These are phyloP conservation scores for Blastocladiella emersonii DNA, from an alignment of 371 early-diverging fungal genomes.

Conservation along the genomic window DNA sequence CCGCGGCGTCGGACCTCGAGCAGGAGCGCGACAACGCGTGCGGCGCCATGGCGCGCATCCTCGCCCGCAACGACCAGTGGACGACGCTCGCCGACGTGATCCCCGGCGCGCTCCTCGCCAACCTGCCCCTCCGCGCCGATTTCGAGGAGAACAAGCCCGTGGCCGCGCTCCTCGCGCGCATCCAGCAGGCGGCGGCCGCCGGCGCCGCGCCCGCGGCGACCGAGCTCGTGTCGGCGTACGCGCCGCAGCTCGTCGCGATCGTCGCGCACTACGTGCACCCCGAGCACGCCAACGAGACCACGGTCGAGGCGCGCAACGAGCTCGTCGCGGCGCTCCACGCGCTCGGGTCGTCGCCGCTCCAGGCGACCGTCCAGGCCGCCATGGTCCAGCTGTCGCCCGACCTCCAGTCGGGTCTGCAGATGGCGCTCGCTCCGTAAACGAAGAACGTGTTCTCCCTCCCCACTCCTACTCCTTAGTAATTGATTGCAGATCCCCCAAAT, in stretches of 20 bases:
- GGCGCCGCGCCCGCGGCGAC: background rate
- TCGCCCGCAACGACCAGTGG: constrained; percentile 59
- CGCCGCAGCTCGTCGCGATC: background rate
- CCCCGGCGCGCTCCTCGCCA: constrained; percentile 36
- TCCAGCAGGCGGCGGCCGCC: background rate
- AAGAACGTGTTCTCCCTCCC: no score
- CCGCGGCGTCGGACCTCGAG: constrained; percentile 40
- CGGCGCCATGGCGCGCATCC: constrained; percentile 71
- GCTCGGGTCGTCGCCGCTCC: background rate
- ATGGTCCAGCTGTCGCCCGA: no score
- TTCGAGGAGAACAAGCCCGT: constrained; percentile 69
- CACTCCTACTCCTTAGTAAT: no score
- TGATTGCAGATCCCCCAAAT: no score
- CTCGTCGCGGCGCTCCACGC: background rate
- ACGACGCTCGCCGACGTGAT: constrained; percentile 7
- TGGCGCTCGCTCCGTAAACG: no score
- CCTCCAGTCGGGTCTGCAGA: no score
- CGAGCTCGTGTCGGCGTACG: background rate
- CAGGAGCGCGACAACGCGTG: constrained; percentile 78
- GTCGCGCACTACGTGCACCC: background rate
- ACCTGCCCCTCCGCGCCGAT: constrained; percentile 64
- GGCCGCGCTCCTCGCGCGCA: constrained; percentile 36
- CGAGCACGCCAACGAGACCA: background rate
- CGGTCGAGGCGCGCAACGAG: background rate
- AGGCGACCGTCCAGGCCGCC: no score